phyloP scores from a whole-genome alignment of 2,329 filamentous ascomycete species.

The Talaromyces sp. region DNA sequence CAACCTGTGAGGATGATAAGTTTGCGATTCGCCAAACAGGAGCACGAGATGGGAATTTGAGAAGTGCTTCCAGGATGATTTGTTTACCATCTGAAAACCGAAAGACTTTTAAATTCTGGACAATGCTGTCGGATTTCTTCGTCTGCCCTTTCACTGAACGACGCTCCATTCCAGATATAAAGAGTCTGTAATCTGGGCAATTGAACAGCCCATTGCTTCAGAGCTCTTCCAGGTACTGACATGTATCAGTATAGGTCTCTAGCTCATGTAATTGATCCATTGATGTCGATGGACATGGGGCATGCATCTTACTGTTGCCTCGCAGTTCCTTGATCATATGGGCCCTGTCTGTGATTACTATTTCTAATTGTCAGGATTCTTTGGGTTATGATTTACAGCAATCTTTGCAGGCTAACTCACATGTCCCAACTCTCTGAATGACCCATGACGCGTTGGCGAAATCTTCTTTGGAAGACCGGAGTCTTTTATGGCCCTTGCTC shows the following conservation, averaged over 20 bases:
- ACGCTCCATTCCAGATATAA: slow-evolving; percentile 57
- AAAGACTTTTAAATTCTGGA: slow-evolving; percentile 56
- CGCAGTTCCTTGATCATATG: slow-evolving; percentile 56
- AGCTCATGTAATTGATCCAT: too few species aligned
- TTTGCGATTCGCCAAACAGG: background rate
- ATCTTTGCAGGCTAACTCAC: slow-evolving; percentile 25
- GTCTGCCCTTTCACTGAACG: slow-evolving; percentile 52
- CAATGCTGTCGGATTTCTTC: slow-evolving; percentile 54
- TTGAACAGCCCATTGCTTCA: slow-evolving; percentile 56
- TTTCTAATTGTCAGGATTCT: background rate
- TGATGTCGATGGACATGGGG: background rate
- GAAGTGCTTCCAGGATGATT: slow-evolving; percentile 16
- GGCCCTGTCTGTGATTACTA: slow-evolving; percentile 45
- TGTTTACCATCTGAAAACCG: slow-evolving; percentile 50
- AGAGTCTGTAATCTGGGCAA: slow-evolving; percentile 56
- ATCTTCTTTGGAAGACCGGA: slow-evolving; percentile 18
- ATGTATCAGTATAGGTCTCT: background rate
- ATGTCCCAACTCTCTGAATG: slow-evolving; percentile 47
- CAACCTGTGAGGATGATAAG: slow-evolving; percentile 29
- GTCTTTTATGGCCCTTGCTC: slow-evolving; percentile 20
- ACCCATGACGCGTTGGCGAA: slow-evolving; percentile 32
- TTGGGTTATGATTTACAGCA: background rate
- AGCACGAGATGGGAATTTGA: background rate
- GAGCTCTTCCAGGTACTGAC: slow-evolving; percentile 46
- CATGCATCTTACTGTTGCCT: slow-evolving; percentile 46